These are phyloP conservation scores for Ganoderma meredithae DNA, from an alignment of 1,284 basidiomycete genomes.

Conservation along the genomic window DNA sequence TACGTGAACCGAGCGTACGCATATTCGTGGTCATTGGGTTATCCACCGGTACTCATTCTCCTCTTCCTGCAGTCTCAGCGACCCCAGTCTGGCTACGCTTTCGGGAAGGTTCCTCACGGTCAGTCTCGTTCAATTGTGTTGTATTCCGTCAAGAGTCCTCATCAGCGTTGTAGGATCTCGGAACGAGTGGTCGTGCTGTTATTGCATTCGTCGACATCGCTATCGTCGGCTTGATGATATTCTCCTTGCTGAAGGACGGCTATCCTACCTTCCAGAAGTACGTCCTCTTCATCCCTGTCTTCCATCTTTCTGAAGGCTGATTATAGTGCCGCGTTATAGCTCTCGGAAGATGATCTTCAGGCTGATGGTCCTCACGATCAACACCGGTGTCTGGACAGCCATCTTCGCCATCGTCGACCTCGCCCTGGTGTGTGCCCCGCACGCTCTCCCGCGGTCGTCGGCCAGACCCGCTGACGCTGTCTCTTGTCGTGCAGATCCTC, in stretches of 20 bases:
- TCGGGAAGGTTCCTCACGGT: background rate
- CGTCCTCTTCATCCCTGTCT: too few relatives aligned
- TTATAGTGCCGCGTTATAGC: too few relatives aligned
- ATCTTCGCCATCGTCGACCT: conserved; percentile 14
- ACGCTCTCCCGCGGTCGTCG: too few relatives aligned
- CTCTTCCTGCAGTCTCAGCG: too few relatives aligned
- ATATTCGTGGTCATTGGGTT: too few relatives aligned
- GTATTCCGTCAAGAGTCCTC: too few relatives aligned
- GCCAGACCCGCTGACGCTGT: too few relatives aligned
- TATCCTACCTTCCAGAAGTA: background rate
- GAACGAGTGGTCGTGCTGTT: background rate
- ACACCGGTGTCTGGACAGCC: conserved; percentile 19
- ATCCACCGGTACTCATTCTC: too few relatives aligned
- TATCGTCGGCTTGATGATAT: conserved; percentile 10
- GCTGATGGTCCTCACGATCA: conserved; percentile 13
- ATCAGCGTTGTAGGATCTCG: background rate
- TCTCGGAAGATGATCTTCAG: conserved; percentile 13
- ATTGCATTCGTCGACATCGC: conserved; percentile 14
- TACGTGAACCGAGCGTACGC: background rate
- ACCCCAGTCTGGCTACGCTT: too few relatives aligned
- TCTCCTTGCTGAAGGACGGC: conserved; percentile 4
- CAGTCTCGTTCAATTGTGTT: background rate
- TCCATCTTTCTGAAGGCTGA: too few relatives aligned
- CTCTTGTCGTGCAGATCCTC: too few relatives aligned
- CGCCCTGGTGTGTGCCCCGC: conserved; percentile 43